phyloP scores from a whole-genome alignment of 1,284 basidiomycete genomes.

The Marasmius tenuissimus region DNA sequence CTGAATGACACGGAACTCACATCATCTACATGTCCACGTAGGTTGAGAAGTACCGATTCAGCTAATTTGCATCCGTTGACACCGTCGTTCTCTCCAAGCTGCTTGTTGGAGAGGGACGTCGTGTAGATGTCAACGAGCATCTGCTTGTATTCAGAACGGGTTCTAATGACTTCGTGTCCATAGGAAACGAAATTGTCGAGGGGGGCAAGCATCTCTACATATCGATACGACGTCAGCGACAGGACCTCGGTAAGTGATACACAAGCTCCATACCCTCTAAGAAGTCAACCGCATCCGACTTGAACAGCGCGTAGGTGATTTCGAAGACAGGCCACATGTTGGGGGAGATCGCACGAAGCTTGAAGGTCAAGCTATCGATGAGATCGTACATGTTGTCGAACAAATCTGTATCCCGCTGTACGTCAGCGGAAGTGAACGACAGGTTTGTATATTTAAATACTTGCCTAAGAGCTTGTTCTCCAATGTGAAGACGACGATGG shows the following conservation, averaged over 20 bases:
- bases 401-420: constrained; percentile 56
- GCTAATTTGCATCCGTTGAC: constrained; percentile 86
- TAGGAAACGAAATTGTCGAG: constrained; percentile 91
- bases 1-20: constrained; percentile 38
- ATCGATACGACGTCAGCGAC: neutral
- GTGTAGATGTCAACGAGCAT: constrained; percentile 87
- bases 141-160: constrained; percentile 73
- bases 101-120: constrained; percentile 69
- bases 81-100: constrained; percentile 81
- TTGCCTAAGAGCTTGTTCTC: constrained; percentile 71
- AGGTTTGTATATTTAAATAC: constrained; percentile 17
- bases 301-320: constrained; percentile 83
- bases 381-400: constrained; percentile 90
- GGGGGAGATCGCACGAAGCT: constrained; percentile 72
- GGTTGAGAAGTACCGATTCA: constrained; percentile 80
- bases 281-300: constrained; percentile 83
- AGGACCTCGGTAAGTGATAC: neutral
- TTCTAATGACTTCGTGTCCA: constrained; percentile 75
- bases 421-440: neutral
- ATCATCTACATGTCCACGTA: constrained; percentile 77
- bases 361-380: constrained; percentile 85
- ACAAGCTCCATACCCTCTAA: constrained; percentile 58
- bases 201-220: constrained; percentile 82
- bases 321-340: constrained; percentile 89
- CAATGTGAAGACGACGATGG: constrained; percentile 76